Conservation (phyloP, 257 asterid species). For the Nicotiana benthamiana region DNA sequence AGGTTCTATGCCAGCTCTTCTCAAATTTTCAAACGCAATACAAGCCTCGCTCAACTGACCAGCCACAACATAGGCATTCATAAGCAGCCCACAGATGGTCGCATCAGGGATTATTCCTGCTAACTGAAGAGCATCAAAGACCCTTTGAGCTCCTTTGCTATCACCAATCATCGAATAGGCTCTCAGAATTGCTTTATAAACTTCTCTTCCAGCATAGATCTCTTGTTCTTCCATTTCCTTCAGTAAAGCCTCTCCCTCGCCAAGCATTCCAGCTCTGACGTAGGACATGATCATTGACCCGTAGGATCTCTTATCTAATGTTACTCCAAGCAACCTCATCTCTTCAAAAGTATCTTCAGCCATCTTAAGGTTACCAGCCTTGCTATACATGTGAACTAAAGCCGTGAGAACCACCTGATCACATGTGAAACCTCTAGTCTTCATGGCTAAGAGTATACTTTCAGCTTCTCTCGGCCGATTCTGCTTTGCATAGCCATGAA, state of each 20-base stretch:
- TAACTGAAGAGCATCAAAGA: conserved; percentile 63
- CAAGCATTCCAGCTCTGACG: conserved; percentile 56
- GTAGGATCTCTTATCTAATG: conserved; percentile 67
- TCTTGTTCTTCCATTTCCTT: conserved; percentile 68
- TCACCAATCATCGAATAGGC: conserved; percentile 75
- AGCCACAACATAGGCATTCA: conserved; percentile 60
- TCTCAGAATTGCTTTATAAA: conserved; percentile 78
- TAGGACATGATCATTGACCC: conserved; percentile 94
- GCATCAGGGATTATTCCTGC: conserved; percentile 72
- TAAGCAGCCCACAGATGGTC: conserved; percentile 66
- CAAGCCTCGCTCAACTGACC: conserved; percentile 59
- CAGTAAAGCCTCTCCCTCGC: conserved; percentile 45
- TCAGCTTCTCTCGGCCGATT: conserved; percentile 62
- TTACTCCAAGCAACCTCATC: conserved; percentile 70
- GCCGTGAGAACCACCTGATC: conserved; percentile 83
- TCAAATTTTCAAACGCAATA: conserved; percentile 60
- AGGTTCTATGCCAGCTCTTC: conserved; percentile 50
- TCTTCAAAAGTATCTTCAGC: conserved; percentile 66
- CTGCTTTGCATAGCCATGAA: conserved; percentile 53
- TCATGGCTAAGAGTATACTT: conserved; percentile 47
- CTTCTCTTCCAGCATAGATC: conserved; percentile 68
- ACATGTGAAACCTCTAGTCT: conserved; percentile 47
- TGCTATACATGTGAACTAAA: conserved; percentile 82
- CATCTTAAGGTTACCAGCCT: conserved; percentile 57
- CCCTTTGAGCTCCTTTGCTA: conserved; percentile 63